Evolutionary conservation across 164 flowering plant genomes (phyloP), one percentile per base, ranked within the genome.

Genomic region (Echeveria elegans): DNA sequence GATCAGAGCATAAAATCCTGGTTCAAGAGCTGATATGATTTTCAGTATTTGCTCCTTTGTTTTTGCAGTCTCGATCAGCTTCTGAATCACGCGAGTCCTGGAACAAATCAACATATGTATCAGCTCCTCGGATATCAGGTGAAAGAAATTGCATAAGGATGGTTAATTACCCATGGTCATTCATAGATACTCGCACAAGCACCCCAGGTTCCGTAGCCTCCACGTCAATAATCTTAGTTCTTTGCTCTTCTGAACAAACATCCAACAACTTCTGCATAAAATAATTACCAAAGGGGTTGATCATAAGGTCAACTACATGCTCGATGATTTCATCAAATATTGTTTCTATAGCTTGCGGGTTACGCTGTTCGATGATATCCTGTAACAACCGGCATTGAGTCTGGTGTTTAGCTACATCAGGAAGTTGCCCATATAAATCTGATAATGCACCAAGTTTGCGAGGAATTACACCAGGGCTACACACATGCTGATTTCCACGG

Each of bases 281-380:
- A 73, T 94, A 94, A 69, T 94, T 94, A 16, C 96, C 98, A 74
- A 90, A 94, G 0, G 92, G 91, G 67, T 94, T 75, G 70, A 77
- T 75, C 93, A 86, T 85, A 64, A 94, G 91, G 65, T 94, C 97
- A 65, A 75, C 83, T 19, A 81, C 74, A 68, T 83, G 85, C 58
- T 77, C 73, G n/a, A 88, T 79, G 12, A 89, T 72, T 69, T 81
- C 90, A 60, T 73, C 63, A 71, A 87, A 93, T 72, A 93, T 80
- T 11, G 83, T 69, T 34, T 82, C 70, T 56, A 83, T 75, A 60
- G 86, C 85, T 67, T 76, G 71, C 6, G 71, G 64, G 23, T 76
- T 79, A 16, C 88, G 86, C 70, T 84, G 90, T 19, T 82, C 97
- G 72, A 88, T 75, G 53, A 78, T 70, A 72, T 66, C 75, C 60